Conservation (phyloP, 2,329 filamentous ascomycete genomes). For the Cytospora leucostoma region DNA sequence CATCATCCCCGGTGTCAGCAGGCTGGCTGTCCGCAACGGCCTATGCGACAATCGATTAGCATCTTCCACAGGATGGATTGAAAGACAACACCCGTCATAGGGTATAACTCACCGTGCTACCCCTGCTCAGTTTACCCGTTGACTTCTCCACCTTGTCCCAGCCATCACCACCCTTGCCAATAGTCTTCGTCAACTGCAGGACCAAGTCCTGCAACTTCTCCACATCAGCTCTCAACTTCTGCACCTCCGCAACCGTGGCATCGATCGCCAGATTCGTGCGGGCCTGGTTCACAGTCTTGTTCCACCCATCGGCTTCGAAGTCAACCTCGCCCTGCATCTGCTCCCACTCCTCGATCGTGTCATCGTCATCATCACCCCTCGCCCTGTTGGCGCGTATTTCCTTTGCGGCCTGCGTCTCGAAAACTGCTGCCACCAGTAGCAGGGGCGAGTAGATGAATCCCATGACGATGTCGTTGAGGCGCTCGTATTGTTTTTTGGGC, state of each 20-base stretch:
- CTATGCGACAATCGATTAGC: neutral
- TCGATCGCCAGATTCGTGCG: constrained; percentile 84
- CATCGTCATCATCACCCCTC: constrained; percentile 85
- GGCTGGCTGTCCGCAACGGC: constrained; percentile 19
- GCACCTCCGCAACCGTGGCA: constrained; percentile 69
- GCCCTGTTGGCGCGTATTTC: constrained; percentile 72
- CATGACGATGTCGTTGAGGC: constrained; percentile 89
- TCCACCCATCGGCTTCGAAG: constrained; percentile 83
- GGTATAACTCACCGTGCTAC: constrained; percentile 23
- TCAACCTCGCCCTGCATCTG: constrained; percentile 72
- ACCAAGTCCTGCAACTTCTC: constrained; percentile 57
- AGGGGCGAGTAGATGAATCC: constrained; percentile 80
- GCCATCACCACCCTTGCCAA: constrained; percentile 25
- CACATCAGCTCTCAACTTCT: constrained; percentile 59
- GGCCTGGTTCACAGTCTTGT: constrained; percentile 72
- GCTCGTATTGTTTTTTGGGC: constrained; percentile 69
- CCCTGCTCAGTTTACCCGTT: constrained; percentile 17
- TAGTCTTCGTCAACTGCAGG: constrained; percentile 32
- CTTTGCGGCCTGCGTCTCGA: constrained; percentile 67
- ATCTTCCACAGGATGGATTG: neutral
- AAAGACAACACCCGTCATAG: neutral
- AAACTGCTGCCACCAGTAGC: constrained; percentile 73
- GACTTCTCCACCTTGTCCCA: constrained; percentile 19
- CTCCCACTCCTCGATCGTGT: constrained; percentile 91
- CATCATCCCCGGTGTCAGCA: neutral